Percentiles rank a stretch among this genome's conserved stretches.
phyloP scores from a whole-genome alignment of 2,329 filamentous ascomycete species.

The Ascochyta rabiei region DNA sequence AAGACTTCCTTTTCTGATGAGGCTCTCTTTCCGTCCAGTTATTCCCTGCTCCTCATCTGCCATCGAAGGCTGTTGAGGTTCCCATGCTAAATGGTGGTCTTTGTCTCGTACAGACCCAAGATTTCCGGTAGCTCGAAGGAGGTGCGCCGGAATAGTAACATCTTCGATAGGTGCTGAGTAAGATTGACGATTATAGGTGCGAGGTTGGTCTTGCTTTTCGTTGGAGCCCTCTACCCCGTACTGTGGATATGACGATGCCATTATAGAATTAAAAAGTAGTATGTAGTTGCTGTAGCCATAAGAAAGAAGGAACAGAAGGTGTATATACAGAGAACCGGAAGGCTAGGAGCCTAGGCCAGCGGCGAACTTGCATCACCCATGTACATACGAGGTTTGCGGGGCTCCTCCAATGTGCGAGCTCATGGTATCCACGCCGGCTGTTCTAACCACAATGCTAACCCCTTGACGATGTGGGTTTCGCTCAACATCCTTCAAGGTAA shows the following conservation, averaged over 20 bases:
- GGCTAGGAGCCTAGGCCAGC: constrained; percentile 1
- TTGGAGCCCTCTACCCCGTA: not conserved
- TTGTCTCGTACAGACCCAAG: constrained; percentile 25
- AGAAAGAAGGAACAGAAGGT: not conserved
- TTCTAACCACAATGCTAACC: not conserved
- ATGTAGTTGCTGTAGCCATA: not conserved
- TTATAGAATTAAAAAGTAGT: constrained; percentile 12
- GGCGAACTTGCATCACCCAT: constrained; percentile 13
- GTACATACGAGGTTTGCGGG: constrained; percentile 11
- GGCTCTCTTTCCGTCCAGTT: constrained; percentile 14
- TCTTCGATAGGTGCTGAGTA: constrained; percentile 18
- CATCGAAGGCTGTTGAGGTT: constrained; percentile 20
- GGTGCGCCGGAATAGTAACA: constrained; percentile 31
- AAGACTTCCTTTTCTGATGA: constrained; percentile 4
- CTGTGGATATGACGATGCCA: not conserved
- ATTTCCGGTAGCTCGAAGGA: constrained; percentile 24
- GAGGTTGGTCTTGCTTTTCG: constrained; percentile 11
- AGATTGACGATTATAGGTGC: constrained; percentile 8
- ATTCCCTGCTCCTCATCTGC: constrained; percentile 15
- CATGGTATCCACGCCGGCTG: constrained; percentile 5
- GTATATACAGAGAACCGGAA: constrained; percentile 10
- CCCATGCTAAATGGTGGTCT: constrained; percentile 18
- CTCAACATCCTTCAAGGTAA: not conserved
- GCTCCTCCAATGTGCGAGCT: constrained; percentile 8
- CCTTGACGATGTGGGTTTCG: constrained; percentile 4